A percentile compares a stretch with the other conserved stretches of the same genome.
Conservation (phyloP, 106 monocot species). For the Amphibolis antarctica region DNA sequence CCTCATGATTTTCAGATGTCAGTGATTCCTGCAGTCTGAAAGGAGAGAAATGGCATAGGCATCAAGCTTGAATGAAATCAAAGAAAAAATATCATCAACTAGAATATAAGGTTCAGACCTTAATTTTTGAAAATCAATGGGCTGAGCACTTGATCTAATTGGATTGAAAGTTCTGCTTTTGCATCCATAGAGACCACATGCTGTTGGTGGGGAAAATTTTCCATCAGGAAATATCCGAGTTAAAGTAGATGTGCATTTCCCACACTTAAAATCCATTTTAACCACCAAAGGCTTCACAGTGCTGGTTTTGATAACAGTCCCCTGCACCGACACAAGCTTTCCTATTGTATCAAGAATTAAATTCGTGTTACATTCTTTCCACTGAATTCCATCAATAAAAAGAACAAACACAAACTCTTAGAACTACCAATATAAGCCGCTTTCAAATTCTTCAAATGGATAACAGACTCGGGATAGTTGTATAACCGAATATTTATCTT, state of each 20-base stretch:
- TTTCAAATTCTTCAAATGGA: slow-evolving; percentile 80
- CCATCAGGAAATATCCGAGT: slow-evolving; percentile 66
- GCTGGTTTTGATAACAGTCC: slow-evolving; percentile 85
- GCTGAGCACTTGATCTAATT: slow-evolving; percentile 66
- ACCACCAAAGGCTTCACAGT: slow-evolving; percentile 71
- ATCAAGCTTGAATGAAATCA: neutral
- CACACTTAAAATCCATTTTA: slow-evolving; percentile 64
- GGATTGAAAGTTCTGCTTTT: slow-evolving; percentile 75
- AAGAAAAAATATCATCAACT: neutral
- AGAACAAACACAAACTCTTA: neutral
- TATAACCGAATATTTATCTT: slow-evolving; percentile 78
- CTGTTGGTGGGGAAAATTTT: slow-evolving; percentile 76
- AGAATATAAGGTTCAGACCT: slow-evolving; percentile 25
- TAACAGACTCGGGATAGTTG: slow-evolving; percentile 57
- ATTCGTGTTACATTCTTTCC: neutral
- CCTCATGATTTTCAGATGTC: slow-evolving; percentile 72
- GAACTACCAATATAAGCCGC: slow-evolving; percentile 83
- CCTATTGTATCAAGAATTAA: slow-evolving; percentile 30
- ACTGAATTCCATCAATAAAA: neutral
- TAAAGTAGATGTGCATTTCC: slow-evolving; percentile 46
- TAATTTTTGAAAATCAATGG: slow-evolving; percentile 97
- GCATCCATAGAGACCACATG: slow-evolving; percentile 64
- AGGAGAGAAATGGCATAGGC: neutral
- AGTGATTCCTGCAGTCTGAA: slow-evolving; percentile 72
- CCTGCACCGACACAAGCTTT: slow-evolving; percentile 79